Conservation (phyloP, 2,329 filamentous ascomycete species). For the Ambrosiella beaveri region DNA sequence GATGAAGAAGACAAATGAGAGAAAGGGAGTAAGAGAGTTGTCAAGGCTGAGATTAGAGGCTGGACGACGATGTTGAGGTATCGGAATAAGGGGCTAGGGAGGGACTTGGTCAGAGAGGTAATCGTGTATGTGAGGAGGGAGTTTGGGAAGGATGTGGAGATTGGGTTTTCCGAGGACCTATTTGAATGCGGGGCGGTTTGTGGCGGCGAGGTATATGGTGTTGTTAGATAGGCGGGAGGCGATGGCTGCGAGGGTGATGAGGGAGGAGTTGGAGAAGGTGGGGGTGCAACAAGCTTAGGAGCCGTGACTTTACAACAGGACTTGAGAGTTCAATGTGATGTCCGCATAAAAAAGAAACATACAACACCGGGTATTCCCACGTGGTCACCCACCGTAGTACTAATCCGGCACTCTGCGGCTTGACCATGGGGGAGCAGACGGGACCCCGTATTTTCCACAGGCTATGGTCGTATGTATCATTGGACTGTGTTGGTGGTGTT, state of each 20-base stretch:
- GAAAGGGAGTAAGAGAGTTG: neutral
- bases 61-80: constrained; percentile 65
- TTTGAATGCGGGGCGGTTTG: constrained; percentile 4
- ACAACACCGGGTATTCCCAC: no score
- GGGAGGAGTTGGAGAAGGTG: neutral
- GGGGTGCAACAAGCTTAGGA: no score
- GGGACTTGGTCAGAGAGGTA: constrained; percentile 36
- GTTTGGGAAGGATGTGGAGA: neutral
- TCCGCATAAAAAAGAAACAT: no score
- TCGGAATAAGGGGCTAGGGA: constrained; percentile 52
- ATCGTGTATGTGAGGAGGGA: neutral
- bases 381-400: no score
- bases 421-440: no score
- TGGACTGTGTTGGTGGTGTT: no score
- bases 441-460: no score
- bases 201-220: neutral
- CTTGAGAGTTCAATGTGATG: no score
- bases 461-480: no score
- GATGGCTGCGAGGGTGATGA: constrained; percentile 1
- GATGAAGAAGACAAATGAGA: neutral
- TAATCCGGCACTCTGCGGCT: no score
- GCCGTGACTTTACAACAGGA: no score
- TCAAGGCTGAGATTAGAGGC: constrained; percentile 37
- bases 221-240: neutral
- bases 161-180: neutral